A percentile compares a stretch with the other conserved stretches of the same genome.
These are phyloP conservation scores for Saraca asoca DNA, from an alignment of 331 rosid species.

Conservation along the genomic window DNA sequence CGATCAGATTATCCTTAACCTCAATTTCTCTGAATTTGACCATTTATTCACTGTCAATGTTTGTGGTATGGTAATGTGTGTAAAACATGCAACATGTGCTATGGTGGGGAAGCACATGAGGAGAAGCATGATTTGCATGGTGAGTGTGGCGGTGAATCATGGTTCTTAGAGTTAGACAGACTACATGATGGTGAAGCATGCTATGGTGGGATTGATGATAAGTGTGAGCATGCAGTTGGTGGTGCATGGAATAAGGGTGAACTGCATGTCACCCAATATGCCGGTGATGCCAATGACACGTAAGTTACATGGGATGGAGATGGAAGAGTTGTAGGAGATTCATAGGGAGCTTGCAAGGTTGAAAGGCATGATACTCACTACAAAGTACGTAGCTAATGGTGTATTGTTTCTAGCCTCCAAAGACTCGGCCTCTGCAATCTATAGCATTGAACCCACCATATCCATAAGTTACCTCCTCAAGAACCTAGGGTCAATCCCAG, in stretches of 20 bases:
- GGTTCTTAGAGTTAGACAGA: constrained; percentile 21
- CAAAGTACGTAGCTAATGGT: constrained; percentile 44
- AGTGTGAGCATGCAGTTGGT: constrained; percentile 45
- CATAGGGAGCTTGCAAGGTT: not conserved
- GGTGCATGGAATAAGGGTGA: constrained; percentile 46
- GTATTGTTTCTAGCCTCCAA: constrained; percentile 43
- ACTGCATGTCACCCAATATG: constrained; percentile 48
- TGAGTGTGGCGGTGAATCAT: constrained; percentile 35
- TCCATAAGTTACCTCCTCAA: constrained; percentile 55
- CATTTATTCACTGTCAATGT: constrained; percentile 40
- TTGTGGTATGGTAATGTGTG: constrained; percentile 51
- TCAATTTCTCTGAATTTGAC: constrained; percentile 45
- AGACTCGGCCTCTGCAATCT: constrained; percentile 62
- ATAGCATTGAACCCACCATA: constrained; percentile 64
- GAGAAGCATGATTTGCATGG: constrained; percentile 51
- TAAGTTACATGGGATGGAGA: not conserved
- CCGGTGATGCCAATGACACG: constrained; percentile 39
- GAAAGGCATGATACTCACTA: constrained; percentile 4
- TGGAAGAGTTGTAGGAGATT: not conserved
- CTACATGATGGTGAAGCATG: constrained; percentile 54
- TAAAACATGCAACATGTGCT: constrained; percentile 57
- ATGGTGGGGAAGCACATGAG: constrained; percentile 44
- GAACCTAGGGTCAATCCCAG: constrained; percentile 68
- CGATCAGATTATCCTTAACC: constrained; percentile 49
- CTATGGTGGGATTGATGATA: constrained; percentile 45